phyloP scores from a whole-genome alignment of 2,329 filamentous ascomycete species.

The Phialophora macrospora region DNA sequence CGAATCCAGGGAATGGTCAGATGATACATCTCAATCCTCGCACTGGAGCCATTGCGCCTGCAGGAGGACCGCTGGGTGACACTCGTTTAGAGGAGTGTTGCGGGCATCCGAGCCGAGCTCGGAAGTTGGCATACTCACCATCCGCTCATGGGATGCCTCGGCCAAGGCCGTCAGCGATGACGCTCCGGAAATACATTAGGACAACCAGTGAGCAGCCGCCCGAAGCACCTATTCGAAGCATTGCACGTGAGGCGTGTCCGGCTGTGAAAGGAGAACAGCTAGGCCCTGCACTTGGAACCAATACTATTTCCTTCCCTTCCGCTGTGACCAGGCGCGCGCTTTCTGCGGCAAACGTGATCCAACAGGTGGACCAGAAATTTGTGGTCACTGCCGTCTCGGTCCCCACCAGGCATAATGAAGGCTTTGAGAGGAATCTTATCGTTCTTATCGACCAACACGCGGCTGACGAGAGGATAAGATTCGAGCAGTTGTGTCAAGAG shows the following conservation, averaged over 20 bases:
- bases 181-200: constrained; percentile 2
- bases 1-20: constrained; percentile 60
- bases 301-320: not conserved
- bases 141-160: not conserved
- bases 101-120: not conserved
- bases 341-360: constrained; percentile 66
- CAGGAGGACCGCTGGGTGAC: not conserved
- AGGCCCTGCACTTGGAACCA: not conserved
- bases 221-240: constrained; percentile 2
- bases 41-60: constrained; percentile 42
- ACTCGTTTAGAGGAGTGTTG: not conserved
- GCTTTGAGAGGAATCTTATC: constrained; percentile 51
- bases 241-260: not conserved
- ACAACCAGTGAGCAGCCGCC: not conserved
- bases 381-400: constrained; percentile 68
- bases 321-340: constrained; percentile 53
- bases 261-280: not conserved
- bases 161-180: not conserved
- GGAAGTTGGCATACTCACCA: not conserved
- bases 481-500: constrained; percentile 72
- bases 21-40: constrained; percentile 52
- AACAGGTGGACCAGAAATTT: constrained; percentile 89
- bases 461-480: constrained; percentile 82
- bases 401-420: constrained; percentile 10
- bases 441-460: constrained; percentile 92